These are phyloP conservation scores for Leptomonas pyrrhocoris DNA, from an alignment of 208 protist species.

Conservation along the genomic window DNA sequence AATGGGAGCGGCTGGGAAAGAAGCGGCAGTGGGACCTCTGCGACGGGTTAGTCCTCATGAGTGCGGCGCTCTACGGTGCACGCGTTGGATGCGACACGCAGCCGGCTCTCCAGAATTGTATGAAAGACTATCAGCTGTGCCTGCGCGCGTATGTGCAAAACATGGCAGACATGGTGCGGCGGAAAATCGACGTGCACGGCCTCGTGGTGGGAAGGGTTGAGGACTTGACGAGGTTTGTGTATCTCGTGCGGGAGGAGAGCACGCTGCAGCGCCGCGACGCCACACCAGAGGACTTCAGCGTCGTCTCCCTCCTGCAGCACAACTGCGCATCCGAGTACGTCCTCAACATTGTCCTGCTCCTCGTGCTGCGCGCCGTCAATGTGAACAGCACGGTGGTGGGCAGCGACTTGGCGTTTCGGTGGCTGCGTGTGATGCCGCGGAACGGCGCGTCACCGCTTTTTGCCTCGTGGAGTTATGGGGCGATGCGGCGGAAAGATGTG, in stretches of 20 bases:
- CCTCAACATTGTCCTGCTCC: slow-evolving; percentile 49
- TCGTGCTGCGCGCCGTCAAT: slow-evolving; percentile 35
- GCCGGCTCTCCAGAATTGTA: slow-evolving; percentile 7
- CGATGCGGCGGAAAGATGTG: slow-evolving; percentile 31
- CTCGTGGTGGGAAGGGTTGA: slow-evolving; percentile 11
- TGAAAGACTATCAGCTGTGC: slow-evolving; percentile 28
- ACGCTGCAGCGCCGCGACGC: slow-evolving; percentile 35
- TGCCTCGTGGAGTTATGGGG: slow-evolving; percentile 44
- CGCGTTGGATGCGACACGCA: slow-evolving; percentile 6
- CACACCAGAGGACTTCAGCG: slow-evolving; percentile 46
- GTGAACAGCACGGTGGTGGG: slow-evolving; percentile 48
- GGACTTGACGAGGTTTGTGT: slow-evolving; percentile 18
- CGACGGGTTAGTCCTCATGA: slow-evolving; percentile 46
- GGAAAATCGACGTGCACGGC: slow-evolving; percentile 10
- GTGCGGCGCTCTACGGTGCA: slow-evolving; percentile 37
- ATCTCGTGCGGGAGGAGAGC: slow-evolving; percentile 20
- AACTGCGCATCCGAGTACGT: slow-evolving; percentile 44
- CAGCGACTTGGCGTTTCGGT: slow-evolving; percentile 38
- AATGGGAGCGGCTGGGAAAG: slow-evolving; percentile 41
- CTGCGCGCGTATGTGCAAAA: slow-evolving; percentile 26
- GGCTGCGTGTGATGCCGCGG: slow-evolving; percentile 45
- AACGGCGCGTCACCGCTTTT: slow-evolving; percentile 29
- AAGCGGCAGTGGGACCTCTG: slow-evolving; percentile 44
- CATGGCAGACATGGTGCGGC: slow-evolving; percentile 16
- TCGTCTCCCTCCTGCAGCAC: slow-evolving; percentile 31